phyloP scores from a whole-genome alignment of 2,329 filamentous ascomycete species.

The Penicillium sp. region DNA sequence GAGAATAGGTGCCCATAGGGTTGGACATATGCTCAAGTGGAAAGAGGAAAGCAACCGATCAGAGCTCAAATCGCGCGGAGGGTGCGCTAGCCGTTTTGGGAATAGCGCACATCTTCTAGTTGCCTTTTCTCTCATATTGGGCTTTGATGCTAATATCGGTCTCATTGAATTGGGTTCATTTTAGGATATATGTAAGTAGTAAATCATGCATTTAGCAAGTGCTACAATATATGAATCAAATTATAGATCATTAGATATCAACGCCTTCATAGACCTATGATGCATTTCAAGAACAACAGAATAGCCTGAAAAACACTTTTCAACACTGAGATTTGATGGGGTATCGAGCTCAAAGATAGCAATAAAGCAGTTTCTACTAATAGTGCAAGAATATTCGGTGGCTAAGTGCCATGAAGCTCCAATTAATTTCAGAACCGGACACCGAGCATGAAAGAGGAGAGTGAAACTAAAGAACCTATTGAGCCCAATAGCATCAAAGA shows the following conservation, averaged over 20 bases:
- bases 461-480: neutral
- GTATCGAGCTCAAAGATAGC: neutral
- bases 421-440: neutral
- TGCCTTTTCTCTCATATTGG: no score
- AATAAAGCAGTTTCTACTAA: neutral
- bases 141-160: neutral
- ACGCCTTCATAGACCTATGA: neutral
- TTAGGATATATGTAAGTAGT: neutral
- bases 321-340: neutral
- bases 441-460: neutral
- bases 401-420: neutral
- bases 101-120: neutral
- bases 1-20: constrained; percentile 1
- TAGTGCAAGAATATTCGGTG: neutral
- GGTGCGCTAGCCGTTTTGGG: neutral
- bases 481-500: neutral
- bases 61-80: constrained; percentile 10
- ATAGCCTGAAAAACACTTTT: neutral
- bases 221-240: neutral
- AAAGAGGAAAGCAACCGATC: constrained; percentile 5
- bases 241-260: neutral
- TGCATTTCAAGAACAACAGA: neutral
- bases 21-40: neutral
- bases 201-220: neutral
- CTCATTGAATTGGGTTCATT: neutral